Evolutionary conservation across 352 stramenopile genomes (phyloP).

Genomic region (Pythium diclinum): DNA sequence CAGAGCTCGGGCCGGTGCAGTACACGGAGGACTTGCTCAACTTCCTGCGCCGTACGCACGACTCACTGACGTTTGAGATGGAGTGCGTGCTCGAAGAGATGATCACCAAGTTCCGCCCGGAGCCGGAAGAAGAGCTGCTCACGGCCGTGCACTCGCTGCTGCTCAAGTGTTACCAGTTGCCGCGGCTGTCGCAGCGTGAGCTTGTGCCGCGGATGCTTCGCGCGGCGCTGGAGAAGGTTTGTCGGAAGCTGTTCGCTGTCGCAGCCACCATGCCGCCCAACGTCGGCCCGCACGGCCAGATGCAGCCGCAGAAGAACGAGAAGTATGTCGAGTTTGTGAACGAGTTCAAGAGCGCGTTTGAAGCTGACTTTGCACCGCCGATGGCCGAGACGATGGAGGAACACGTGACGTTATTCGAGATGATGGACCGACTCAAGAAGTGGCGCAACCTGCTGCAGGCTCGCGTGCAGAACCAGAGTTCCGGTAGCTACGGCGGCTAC

Average conservation of each 20-base stretch:
- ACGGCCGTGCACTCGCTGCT: slow-evolving; percentile 94
- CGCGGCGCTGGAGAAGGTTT: slow-evolving; percentile 90
- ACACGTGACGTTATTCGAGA: slow-evolving; percentile 67
- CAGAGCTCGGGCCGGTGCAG: slow-evolving; percentile 80
- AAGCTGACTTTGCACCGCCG: slow-evolving; percentile 74
- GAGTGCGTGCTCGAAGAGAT: slow-evolving; percentile 99
- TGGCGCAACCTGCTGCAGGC: slow-evolving; percentile 90
- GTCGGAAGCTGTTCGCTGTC: slow-evolving; percentile 88
- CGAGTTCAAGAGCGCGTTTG: slow-evolving; percentile 85
- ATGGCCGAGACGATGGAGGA: slow-evolving; percentile 22
- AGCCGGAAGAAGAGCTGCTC: slow-evolving; percentile 97
- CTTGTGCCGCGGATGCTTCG: slow-evolving; percentile 85
- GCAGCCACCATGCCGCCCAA: slow-evolving; percentile 5
- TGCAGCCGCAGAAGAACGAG: slow-evolving; percentile 82
- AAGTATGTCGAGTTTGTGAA: slow-evolving; percentile 87
- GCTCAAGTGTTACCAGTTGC: slow-evolving; percentile 92
- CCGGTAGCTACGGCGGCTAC: not conserved
- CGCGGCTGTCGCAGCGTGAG: slow-evolving; percentile 73
- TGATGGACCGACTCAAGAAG: slow-evolving; percentile 88
- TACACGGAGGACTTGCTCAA: slow-evolving; percentile 94
- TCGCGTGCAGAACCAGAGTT: slow-evolving; percentile 70
- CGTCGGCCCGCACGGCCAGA: slow-evolving; percentile 27
- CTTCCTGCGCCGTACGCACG: slow-evolving; percentile 89
- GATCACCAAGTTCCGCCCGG: slow-evolving; percentile 96
- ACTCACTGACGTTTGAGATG: slow-evolving; percentile 92